These are phyloP conservation scores for Colletotrichum godetiae DNA, from an alignment of 2,329 filamentous ascomycete species.

Conservation along the genomic window DNA sequence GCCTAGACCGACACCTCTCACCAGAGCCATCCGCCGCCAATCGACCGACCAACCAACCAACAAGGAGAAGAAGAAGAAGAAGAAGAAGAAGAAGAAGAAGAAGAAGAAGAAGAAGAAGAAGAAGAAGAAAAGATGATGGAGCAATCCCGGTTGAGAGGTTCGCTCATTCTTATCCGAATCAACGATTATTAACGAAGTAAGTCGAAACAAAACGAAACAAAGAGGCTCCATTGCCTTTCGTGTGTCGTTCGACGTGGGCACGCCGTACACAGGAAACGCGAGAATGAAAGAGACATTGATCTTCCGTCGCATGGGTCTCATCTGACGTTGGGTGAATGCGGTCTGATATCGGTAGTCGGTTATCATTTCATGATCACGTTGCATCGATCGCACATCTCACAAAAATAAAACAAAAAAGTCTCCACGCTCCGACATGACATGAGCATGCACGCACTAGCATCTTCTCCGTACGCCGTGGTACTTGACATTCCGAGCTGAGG, in stretches of 20 bases:
- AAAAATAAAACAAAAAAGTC: neutral
- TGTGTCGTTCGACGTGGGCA: neutral
- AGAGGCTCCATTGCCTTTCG: neutral
- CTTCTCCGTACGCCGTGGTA: neutral
- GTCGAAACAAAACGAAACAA: neutral
- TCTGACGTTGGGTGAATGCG: constrained; percentile 18
- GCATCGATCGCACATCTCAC: neutral
- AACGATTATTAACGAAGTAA: too few species aligned
- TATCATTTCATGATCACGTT: neutral
- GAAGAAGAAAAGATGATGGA: too few species aligned
- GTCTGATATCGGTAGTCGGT: neutral
- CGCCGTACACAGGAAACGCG: neutral
- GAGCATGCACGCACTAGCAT: neutral
- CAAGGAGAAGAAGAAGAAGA: too few species aligned
- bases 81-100: too few species aligned
- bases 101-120: too few species aligned
- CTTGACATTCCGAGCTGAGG: neutral
- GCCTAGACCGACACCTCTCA: neutral
- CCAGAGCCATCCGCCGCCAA: too few species aligned
- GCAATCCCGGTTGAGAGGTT: neutral
- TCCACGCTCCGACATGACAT: neutral
- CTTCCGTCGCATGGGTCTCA: neutral
- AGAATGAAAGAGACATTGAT: neutral
- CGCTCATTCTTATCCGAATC: too few species aligned
- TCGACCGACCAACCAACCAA: neutral